phyloP scores from a whole-genome alignment of 768 basidiomycete species.

The Boletus rex-veris region DNA sequence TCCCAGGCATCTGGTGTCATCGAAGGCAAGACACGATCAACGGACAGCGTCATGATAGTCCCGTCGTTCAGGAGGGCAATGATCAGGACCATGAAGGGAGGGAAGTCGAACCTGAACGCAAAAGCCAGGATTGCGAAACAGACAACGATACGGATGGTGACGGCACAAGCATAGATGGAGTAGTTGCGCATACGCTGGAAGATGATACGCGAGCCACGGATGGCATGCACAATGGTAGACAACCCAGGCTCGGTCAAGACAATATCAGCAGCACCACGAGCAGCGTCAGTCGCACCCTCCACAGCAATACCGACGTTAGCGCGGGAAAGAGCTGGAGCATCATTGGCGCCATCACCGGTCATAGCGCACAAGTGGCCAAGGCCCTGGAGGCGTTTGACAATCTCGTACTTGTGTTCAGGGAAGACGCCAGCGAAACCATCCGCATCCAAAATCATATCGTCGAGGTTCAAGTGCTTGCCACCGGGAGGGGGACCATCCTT shows the following conservation, averaged over 20 bases:
- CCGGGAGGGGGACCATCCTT: slow-evolving; percentile 93
- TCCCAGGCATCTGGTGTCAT: slow-evolving; percentile 95
- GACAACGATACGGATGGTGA: slow-evolving; percentile 98
- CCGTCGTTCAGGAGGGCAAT: slow-evolving; percentile 97
- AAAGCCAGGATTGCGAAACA: slow-evolving; percentile 96
- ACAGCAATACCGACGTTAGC: slow-evolving; percentile 99
- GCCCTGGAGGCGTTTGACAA: slow-evolving; percentile 96
- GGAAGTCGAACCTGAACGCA: slow-evolving; percentile 97
- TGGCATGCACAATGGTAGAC: slow-evolving; percentile 98
- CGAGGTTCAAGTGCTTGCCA: slow-evolving; percentile 76
- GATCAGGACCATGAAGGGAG: slow-evolving; percentile 99
- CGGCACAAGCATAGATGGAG: slow-evolving; percentile 93
- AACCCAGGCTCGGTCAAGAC: slow-evolving; percentile 98
- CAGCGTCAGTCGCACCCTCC: slow-evolving; percentile 98
- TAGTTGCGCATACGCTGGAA: slow-evolving; percentile 99
- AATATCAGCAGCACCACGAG: slow-evolving; percentile 97
- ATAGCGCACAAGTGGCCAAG: slow-evolving; percentile 96
- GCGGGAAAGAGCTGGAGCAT: slow-evolving; percentile 94
- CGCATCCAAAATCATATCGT: slow-evolving; percentile 99
- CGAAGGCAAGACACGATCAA: slow-evolving; percentile 93
- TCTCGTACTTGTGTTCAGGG: slow-evolving; percentile 99
- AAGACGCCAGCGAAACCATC: slow-evolving; percentile 99
- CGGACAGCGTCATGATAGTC: slow-evolving; percentile 97
- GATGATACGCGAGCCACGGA: slow-evolving; percentile 96
- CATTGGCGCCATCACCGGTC: slow-evolving; percentile 99